A percentile compares a stretch with the other conserved stretches of the same genome.
Conservation (phyloP, 129 eudicot species). For the Lonicera japonica region DNA sequence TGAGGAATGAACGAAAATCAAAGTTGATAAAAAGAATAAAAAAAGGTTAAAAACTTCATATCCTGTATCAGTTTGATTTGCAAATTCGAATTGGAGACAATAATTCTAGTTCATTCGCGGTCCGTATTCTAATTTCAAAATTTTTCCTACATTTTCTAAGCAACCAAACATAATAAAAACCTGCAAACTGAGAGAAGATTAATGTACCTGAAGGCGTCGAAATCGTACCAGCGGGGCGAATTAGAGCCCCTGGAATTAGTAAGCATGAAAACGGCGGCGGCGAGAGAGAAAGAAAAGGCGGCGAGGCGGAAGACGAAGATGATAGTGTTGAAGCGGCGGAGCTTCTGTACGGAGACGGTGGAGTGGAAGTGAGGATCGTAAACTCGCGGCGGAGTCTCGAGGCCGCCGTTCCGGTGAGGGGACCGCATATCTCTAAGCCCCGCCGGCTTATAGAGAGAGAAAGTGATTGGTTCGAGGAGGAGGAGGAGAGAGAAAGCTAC, state of each 20-base stretch:
- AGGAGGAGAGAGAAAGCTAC: constrained; percentile 6
- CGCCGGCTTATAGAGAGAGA: neutral
- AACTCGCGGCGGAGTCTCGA: constrained; percentile 49
- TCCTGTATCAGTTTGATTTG: no score
- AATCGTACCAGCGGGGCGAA: constrained; percentile 52
- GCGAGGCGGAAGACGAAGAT: constrained; percentile 47
- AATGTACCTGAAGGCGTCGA: constrained; percentile 55
- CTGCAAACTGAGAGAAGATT: no score
- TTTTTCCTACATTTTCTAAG: neutral
- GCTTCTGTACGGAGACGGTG: constrained; percentile 53
- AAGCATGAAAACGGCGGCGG: constrained; percentile 62
- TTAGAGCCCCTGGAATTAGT: constrained; percentile 26
- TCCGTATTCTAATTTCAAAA: no score
- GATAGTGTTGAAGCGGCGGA: constrained; percentile 52
- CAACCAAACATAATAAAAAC: neutral
- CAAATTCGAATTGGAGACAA: no score
- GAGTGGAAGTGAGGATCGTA: constrained; percentile 63
- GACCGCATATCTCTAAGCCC: constrained; percentile 6
- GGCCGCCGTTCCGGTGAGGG: constrained; percentile 38
- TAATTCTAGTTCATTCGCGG: no score
- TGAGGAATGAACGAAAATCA: no score
- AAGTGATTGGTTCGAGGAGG: constrained; percentile 5
- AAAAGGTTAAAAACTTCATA: no score
- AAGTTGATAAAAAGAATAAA: no score
- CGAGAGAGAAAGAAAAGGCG: constrained; percentile 53